Base-by-base conservation (phyloP, 176 grass and related monocot species). In the Tuctoria greenei region DNA sequence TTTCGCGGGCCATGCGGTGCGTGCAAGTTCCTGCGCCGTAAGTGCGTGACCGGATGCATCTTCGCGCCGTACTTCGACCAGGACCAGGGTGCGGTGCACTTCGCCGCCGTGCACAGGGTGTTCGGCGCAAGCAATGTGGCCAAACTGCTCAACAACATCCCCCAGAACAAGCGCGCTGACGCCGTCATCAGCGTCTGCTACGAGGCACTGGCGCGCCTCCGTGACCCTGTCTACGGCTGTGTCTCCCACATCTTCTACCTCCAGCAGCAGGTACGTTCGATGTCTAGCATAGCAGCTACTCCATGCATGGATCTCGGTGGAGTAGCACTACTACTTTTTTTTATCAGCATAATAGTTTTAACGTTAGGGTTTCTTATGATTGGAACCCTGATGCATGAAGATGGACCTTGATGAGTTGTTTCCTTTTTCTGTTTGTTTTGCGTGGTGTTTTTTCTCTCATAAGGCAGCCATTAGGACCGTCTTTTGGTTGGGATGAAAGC, bases 21-120 rank as follows among this genome's bases (percentile, higher is more conserved):
- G 58, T 97, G 93, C 77, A 97, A 97, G 83, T 97, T 97, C 86
- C n/a, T n/a, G n/a, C n/a, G n/a, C n/a, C n/a, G n/a, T n/a, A n/a
- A n/a, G n/a, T n/a, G n/a, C n/a, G n/a, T 93, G 46, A 91, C 61
- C 63, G 90, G 86, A 16, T 97, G 93, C 88, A 91, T 97, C 79
- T 97, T 97, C 58, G 93, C 93, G 58, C 93, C 93, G 24, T 93
- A 93, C 86, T 97, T 97, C 75, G 90, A 97, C 64, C 90, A 90
- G 23, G 93, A 97, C 78, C 93, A 97, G 63, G 93, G 93, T n/a
- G 90, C 90, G 54, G 88, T 88, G 74, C 93, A 93, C 81, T 97
- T 97, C 76, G 93, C 93, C 60, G 93, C 90, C 3, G 93, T 97
- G 80, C 93, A 97, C 86, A 97, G 93, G 86, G 93, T 97, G 88